phyloP scores from a whole-genome alignment of 176 grass and related monocot species.

The Oryza meridionalis region DNA sequence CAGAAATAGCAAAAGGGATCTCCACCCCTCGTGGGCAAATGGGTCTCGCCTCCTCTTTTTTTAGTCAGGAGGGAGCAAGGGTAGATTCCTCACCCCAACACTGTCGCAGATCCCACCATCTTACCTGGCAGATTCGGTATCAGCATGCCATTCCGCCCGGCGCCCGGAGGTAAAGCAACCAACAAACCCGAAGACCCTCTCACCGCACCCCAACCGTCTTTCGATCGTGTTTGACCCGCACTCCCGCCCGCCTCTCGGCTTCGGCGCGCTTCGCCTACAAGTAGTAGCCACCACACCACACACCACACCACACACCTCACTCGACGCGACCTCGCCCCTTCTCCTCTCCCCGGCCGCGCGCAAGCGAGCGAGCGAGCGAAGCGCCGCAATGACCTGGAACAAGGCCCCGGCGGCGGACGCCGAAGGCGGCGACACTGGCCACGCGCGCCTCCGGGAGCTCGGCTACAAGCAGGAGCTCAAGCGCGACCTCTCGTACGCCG shows the following conservation, averaged over 20 bases:
- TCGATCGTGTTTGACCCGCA: no score
- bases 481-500: constrained; percentile 79
- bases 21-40: not conserved
- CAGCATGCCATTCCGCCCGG: no score
- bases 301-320: no score
- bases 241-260: no score
- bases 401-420: constrained; percentile 19
- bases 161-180: no score
- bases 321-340: no score
- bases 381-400: constrained; percentile 43
- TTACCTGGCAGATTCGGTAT: not conserved
- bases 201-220: no score
- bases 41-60: not conserved
- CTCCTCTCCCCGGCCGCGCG: not conserved
- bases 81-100: no score
- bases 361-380: no score
- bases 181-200: no score
- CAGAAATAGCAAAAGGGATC: not conserved
- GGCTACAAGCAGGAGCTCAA: constrained; percentile 97
- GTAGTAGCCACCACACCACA: not conserved
- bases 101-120: not conserved
- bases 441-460: constrained; percentile 69
- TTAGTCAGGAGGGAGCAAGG: not conserved
- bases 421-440: constrained; percentile 57
- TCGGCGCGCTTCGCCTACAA: not conserved